These are phyloP conservation scores for Cucurbita ficifolia DNA, from an alignment of 306 rosid genomes.

Conservation along the genomic window DNA sequence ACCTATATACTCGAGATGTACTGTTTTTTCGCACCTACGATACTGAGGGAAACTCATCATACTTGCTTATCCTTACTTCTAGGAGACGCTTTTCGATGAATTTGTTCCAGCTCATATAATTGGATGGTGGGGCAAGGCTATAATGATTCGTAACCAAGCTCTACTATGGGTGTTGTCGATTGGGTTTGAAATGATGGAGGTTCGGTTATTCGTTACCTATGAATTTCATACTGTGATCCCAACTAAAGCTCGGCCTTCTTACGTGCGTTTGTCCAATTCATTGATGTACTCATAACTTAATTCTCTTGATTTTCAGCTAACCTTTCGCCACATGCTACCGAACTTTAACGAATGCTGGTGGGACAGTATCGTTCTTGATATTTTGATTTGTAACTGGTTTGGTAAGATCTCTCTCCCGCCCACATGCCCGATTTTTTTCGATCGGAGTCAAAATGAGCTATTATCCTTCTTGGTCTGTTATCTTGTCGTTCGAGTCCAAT, in stretches of 20 bases:
- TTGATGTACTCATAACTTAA: constrained; percentile 1
- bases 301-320: constrained; percentile 39
- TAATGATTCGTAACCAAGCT: constrained; percentile 94
- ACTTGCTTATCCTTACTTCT: neutral
- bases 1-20: constrained; percentile 13
- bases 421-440: neutral
- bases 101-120: constrained; percentile 91
- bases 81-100: constrained; percentile 97
- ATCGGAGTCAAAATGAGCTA: neutral
- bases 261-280: neutral
- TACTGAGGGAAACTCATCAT: neutral
- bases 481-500: neutral
- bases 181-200: constrained; percentile 97
- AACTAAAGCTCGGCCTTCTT: neutral
- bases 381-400: constrained; percentile 95
- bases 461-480: neutral
- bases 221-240: neutral
- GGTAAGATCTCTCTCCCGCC: constrained; percentile 36
- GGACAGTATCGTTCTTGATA: constrained; percentile 96
- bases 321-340: constrained; percentile 95
- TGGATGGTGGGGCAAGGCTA: constrained; percentile 99
- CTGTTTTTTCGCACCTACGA: constrained; percentile 1
- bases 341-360: constrained; percentile 99
- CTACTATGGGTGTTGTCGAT: constrained; percentile 91
- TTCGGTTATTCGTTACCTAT: constrained; percentile 15